Evolutionary conservation across 371 early-diverging fungal species (phyloP).

Genomic region (Mortierella sp.): DNA sequence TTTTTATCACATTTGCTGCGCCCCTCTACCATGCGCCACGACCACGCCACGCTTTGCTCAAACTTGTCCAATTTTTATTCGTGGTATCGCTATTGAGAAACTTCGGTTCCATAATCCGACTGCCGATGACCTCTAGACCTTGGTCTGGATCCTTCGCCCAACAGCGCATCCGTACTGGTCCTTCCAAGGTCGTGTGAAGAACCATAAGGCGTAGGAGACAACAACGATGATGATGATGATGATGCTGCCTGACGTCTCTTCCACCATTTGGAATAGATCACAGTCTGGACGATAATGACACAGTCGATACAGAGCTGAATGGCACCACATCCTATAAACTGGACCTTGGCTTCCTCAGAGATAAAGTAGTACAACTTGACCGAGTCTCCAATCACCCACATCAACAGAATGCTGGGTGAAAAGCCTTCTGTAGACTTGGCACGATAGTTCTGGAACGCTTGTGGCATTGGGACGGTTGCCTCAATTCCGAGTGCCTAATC

Average conservation of each 20-base stretch:
- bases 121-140: not conserved
- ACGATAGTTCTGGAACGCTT: conserved; percentile 64
- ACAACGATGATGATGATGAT: conserved; percentile 1
- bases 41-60: too few relatives aligned
- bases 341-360: conserved; percentile 65
- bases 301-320: conserved; percentile 70
- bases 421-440: conserved; percentile 67
- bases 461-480: conserved; percentile 71
- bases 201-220: too few relatives aligned
- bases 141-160: conserved; percentile 9
- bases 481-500: conserved; percentile 65
- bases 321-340: conserved; percentile 71
- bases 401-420: conserved; percentile 54
- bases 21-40: too few relatives aligned
- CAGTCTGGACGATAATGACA: conserved; percentile 63
- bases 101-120: not conserved
- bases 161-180: conserved; percentile 31
- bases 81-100: too few relatives aligned
- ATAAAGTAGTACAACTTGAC: conserved; percentile 73
- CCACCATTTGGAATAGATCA: conserved; percentile 59
- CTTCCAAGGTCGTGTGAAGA: conserved; percentile 11
- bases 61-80: too few relatives aligned
- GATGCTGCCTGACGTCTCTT: conserved; percentile 4
- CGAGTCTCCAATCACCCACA: conserved; percentile 70
- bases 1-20: too few relatives aligned